Base-by-base conservation (phyloP, 2,329 filamentous ascomycete species). In the Penicillium sp. region DNA sequence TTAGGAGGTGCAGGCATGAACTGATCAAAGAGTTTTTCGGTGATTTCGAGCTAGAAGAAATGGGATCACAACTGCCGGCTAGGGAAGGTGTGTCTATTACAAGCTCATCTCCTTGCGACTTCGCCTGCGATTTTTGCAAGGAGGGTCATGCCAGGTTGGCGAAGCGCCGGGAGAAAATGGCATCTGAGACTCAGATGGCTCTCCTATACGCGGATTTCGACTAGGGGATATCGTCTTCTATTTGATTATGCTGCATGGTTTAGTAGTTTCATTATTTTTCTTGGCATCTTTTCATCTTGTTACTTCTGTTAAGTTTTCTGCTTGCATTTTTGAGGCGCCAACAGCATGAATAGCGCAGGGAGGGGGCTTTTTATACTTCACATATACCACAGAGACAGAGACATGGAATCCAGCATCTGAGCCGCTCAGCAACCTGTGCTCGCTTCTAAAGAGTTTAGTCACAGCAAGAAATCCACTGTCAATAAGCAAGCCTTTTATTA, bases 51-150 rank as follows among this genome's bases (percentile, higher is more conserved):
- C 58, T 75, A 7, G 71, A 73, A 45, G 66, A 61, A 41, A 70
- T 73, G 67, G 69, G 68, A 9, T 70, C 68, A 8, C 62, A 66
- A 45, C 41, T 49, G 35, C 61, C 61, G 2, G 35, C 53, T 39
- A 51, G 13, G 6, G 39, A 47, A 38, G 35, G 38, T 54, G 45
- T 53, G 27, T 42, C 54, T 23, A 48, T 56, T 36, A 27, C 41
- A 6, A 49, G 50, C 31, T 31, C 61, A 1, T 83, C 85, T 2
- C 78, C 78, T 21, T 93, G 89, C 66, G 85, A 91, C 64, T 89
- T 83, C 77, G 89, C 89, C 3, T 93, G 89, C 68, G 89, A 93
- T 71, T 89, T 85, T 78, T 89, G 91, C 70, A 92, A 91, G 73
- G 87, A 92, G 68, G 78, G 78, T 1, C 68, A 80, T 0, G 73